phyloP scores from a whole-genome alignment of 2,329 filamentous ascomycete species.

The Dactylellina leptospora region DNA sequence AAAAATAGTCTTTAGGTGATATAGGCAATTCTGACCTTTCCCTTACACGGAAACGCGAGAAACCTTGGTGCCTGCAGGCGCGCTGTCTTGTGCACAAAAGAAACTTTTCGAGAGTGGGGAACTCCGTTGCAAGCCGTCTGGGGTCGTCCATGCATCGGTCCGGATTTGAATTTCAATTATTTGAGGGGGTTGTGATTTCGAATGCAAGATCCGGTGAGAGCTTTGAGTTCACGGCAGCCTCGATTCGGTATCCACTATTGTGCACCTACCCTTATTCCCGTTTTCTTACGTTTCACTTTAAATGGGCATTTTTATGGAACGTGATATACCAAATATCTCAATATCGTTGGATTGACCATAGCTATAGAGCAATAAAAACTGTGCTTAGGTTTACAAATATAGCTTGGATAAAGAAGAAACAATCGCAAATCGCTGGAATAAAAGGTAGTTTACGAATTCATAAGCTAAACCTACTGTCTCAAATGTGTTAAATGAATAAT shows the following conservation, averaged over 20 bases:
- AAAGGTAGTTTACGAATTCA: too few relatives aligned
- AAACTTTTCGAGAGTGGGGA: constrained; percentile 13
- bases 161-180: not conserved
- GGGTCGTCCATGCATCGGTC: not conserved
- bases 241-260: too few relatives aligned
- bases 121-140: constrained; percentile 34
- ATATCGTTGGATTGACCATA: too few relatives aligned
- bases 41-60: constrained; percentile 37
- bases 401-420: not conserved
- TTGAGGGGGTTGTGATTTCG: not conserved
- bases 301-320: too few relatives aligned
- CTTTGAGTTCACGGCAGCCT: not conserved
- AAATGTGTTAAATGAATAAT: too few relatives aligned
- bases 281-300: too few relatives aligned
- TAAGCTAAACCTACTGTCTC: too few relatives aligned
- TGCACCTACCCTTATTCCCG: too few relatives aligned
- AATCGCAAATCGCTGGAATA: too few relatives aligned
- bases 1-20: constrained; percentile 38
- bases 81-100: constrained; percentile 36
- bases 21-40: constrained; percentile 25
- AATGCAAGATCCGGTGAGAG: not conserved
- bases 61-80: constrained; percentile 49
- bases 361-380: too few relatives aligned
- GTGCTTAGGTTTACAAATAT: too few relatives aligned
- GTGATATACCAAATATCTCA: too few relatives aligned